Conservation (phyloP, 768 basidiomycete genomes). For the Termitomyces heimii region DNA sequence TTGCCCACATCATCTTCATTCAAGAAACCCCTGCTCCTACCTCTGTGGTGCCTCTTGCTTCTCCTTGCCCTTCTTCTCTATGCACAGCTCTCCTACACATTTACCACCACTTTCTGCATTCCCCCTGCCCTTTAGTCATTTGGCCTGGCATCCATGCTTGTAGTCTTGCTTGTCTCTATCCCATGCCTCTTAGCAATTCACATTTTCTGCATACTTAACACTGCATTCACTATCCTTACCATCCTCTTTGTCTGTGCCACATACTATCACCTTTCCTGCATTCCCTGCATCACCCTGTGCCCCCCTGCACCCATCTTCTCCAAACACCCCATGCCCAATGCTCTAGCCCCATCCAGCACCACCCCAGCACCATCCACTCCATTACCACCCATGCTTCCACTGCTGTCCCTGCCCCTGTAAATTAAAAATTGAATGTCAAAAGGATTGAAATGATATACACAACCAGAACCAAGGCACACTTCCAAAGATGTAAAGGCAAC, state of each 20-base stretch:
- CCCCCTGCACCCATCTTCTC: not conserved
- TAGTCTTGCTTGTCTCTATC: not conserved
- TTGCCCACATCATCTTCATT: not conserved
- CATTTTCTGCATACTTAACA: not conserved
- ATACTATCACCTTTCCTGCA: not conserved
- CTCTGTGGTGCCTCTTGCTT: not conserved
- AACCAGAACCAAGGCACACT: constrained; percentile 41
- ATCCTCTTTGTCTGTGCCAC: too few relatives aligned
- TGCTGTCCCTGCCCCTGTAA: too few relatives aligned
- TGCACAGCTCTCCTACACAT: not conserved
- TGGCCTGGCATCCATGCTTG: not conserved
- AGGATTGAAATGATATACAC: constrained; percentile 26
- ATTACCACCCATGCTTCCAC: not conserved
- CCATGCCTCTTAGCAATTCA: not conserved
- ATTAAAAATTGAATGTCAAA: constrained; percentile 7
- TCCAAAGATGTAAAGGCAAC: constrained; percentile 37
- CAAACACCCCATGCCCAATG: not conserved
- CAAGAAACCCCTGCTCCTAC: not conserved
- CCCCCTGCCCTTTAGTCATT: not conserved
- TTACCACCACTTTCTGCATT: not conserved
- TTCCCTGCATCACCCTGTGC: too few relatives aligned
- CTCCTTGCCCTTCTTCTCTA: not conserved
- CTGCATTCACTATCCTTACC: not conserved
- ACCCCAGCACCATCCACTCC: not conserved
- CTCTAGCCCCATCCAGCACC: not conserved